These are phyloP conservation scores for Termitomyces sp. DNA, from an alignment of 768 basidiomycete genomes.

Conservation along the genomic window DNA sequence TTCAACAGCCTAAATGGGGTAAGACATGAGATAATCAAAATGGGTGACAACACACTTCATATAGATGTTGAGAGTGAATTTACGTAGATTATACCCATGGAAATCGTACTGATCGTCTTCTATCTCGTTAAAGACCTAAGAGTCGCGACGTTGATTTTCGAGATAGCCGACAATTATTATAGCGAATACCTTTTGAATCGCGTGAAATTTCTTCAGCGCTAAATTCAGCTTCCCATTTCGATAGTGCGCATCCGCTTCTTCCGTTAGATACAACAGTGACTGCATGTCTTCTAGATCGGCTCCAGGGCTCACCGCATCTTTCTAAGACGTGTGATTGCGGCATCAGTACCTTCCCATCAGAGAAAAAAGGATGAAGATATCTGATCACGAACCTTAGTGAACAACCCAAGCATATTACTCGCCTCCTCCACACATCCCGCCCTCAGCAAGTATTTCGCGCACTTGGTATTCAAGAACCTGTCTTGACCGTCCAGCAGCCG, in stretches of 20 bases:
- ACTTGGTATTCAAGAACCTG: slow-evolving; percentile 90
- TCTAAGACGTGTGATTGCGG: slow-evolving; percentile 39
- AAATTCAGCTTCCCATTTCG: slow-evolving; percentile 61
- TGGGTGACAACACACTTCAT: slow-evolving; percentile 51
- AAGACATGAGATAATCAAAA: neutral
- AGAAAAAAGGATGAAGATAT: neutral
- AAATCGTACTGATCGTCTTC: slow-evolving; percentile 99
- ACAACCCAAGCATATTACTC: slow-evolving; percentile 67
- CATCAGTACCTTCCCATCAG: neutral
- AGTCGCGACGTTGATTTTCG: neutral
- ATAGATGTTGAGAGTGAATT: slow-evolving; percentile 84
- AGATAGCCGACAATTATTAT: neutral
- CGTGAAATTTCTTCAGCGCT: slow-evolving; percentile 82
- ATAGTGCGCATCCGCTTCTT: slow-evolving; percentile 72
- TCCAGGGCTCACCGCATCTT: slow-evolving; percentile 72
- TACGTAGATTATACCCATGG: slow-evolving; percentile 90
- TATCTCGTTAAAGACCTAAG: slow-evolving; percentile 76
- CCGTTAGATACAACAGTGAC: slow-evolving; percentile 78
- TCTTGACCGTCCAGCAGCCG: slow-evolving; percentile 88
- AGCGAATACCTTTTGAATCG: slow-evolving; percentile 62
- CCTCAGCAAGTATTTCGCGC: slow-evolving; percentile 84
- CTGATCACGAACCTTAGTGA: slow-evolving; percentile 71
- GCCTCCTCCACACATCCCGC: slow-evolving; percentile 81
- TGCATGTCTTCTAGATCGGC: slow-evolving; percentile 95
- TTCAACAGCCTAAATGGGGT: slow-evolving; percentile 51